phyloP scores from a whole-genome alignment of 768 basidiomycete genomes.

The Tulasnella sp. region DNA sequence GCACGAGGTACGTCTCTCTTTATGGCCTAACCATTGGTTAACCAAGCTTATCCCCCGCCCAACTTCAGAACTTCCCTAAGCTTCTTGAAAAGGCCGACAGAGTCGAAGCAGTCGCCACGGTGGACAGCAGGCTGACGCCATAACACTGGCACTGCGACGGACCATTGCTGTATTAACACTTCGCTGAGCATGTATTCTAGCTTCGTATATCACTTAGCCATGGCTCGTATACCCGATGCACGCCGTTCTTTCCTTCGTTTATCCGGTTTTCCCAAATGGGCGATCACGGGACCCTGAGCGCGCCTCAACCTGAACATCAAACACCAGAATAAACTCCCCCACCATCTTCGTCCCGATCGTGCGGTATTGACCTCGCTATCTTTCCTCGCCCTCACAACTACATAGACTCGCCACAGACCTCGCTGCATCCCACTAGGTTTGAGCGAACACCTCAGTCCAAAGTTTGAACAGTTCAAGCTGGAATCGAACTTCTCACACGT shows the following conservation, averaged over 20 bases:
- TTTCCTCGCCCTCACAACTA: neutral
- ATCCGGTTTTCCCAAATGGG: neutral
- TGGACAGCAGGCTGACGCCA: constrained; percentile 2
- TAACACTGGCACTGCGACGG: neutral
- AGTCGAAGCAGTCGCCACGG: constrained; percentile 2
- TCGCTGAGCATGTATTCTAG: neutral
- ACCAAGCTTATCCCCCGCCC: neutral
- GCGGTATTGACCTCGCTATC: neutral
- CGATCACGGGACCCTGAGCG: neutral
- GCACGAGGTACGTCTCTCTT: neutral
- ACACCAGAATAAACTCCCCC: neutral
- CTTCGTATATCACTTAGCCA: neutral
- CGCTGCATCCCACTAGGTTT: neutral
- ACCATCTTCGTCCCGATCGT: neutral
- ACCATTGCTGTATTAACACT: neutral
- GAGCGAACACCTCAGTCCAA: neutral
- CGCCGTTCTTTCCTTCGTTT: neutral
- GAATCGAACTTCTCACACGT: neutral
- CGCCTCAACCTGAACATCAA: neutral
- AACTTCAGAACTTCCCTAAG: neutral
- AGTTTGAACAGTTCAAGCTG: neutral
- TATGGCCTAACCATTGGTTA: neutral
- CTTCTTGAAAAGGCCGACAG: neutral
- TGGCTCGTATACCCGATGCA: neutral
- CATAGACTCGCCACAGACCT: neutral